phyloP scores from a whole-genome alignment of 352 stramenopile species.

The Phytophthora cactorum region DNA sequence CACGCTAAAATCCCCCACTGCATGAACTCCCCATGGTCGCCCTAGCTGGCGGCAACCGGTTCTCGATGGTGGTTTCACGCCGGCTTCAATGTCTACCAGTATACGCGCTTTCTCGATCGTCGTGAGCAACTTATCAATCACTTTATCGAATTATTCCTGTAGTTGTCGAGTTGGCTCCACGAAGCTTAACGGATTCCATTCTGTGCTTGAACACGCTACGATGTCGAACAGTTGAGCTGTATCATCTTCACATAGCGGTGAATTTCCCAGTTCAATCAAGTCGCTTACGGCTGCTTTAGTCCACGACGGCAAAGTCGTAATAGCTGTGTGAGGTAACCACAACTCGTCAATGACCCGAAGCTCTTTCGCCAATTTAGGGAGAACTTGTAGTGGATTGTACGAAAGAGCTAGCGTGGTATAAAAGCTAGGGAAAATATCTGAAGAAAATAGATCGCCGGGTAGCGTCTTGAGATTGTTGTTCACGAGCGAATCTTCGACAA shows the following conservation, averaged over 20 bases:
- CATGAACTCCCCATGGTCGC: no score
- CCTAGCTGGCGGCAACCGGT: no score
- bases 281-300: not conserved
- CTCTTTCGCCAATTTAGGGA: constrained; percentile 1
- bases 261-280: not conserved
- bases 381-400: constrained; percentile 2
- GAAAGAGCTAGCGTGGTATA: constrained; percentile 2
- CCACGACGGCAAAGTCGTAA: constrained; percentile 2
- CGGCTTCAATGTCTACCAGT: no score
- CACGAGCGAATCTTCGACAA: constrained; percentile 1
- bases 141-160: no score
- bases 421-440: not conserved
- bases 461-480: constrained; percentile 1
- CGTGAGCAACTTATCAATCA: no score
- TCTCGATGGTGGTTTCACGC: no score
- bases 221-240: not conserved
- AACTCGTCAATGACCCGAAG: not conserved
- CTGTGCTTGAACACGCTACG: not conserved
- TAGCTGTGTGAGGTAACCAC: constrained; percentile 2
- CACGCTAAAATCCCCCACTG: no score
- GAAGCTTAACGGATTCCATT: constrained; percentile 1
- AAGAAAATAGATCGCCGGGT: constrained; percentile 2
- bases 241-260: constrained; percentile 3
- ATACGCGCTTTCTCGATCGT: no score
- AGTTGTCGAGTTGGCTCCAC: not conserved